Conservation (phyloP, 164 flowering plant species). For the Malania oleifera region DNA sequence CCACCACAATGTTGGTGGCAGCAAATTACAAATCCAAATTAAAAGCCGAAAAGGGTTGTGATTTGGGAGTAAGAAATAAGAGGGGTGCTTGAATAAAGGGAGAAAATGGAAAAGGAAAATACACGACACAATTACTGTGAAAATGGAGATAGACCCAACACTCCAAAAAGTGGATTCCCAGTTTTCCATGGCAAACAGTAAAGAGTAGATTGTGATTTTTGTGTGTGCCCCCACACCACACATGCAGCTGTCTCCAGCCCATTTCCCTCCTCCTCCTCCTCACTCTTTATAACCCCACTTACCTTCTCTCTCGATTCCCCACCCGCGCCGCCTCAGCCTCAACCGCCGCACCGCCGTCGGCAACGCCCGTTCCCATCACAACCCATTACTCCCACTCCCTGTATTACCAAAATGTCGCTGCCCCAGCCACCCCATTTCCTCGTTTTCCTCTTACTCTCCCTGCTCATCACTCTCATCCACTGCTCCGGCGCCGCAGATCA, state of each 20-base stretch:
- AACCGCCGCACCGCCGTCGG: too few relatives aligned
- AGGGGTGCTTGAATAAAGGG: too few relatives aligned
- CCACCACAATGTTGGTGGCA: too few relatives aligned
- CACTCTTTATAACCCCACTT: conserved; percentile 9
- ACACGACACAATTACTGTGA: too few relatives aligned
- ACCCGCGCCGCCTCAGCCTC: conserved; percentile 1
- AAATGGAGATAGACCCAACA: too few relatives aligned
- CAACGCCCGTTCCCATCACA: neutral
- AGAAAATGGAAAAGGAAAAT: neutral
- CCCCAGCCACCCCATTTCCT: conserved; percentile 5
- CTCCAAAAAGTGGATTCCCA: too few relatives aligned
- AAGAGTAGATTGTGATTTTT: too few relatives aligned
- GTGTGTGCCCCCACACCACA: conserved; percentile 24
- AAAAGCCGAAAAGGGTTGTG: neutral
- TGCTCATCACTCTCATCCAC: neutral
- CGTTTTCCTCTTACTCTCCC: conserved; percentile 7
- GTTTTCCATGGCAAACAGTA: too few relatives aligned
- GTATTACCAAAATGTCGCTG: conserved; percentile 9
- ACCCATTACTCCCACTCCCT: neutral
- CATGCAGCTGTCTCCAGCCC: conserved; percentile 70
- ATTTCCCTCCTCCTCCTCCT: conserved; percentile 29
- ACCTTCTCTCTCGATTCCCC: neutral
- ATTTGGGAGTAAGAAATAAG: neutral
- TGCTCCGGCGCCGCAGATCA: conserved; percentile 15
- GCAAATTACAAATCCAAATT: too few relatives aligned